Percentiles rank a stretch among this genome's conserved stretches.
Evolutionary conservation across 2,329 filamentous ascomycete species (phyloP).

Genomic region (Aphanocladium album): DNA sequence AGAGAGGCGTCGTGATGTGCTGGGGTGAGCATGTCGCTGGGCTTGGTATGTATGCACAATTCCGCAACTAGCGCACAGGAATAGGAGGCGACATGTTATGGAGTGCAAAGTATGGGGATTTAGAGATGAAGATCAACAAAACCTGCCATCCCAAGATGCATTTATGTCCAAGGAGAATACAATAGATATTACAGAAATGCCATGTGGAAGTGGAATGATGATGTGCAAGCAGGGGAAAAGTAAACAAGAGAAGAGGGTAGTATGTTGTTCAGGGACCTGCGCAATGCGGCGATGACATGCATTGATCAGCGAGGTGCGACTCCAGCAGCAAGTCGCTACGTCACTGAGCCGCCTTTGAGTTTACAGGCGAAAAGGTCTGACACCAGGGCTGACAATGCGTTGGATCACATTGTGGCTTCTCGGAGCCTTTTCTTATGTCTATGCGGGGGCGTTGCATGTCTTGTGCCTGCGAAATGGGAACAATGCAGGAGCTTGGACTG

Average conservation of each 20-base stretch:
- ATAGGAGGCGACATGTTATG: not conserved
- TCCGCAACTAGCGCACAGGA: not conserved
- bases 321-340: not conserved
- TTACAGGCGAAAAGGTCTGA: not conserved
- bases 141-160: constrained; percentile 13
- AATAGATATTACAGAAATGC: too few species aligned
- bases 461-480: not conserved
- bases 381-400: not conserved
- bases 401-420: not conserved
- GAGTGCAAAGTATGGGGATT: not conserved
- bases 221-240: not conserved
- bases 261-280: not conserved
- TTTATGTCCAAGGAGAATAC: constrained; percentile 14
- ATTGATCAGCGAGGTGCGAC: not conserved
- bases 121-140: constrained; percentile 22
- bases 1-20: not conserved
- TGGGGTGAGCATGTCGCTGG: not conserved
- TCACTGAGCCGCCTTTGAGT: not conserved
- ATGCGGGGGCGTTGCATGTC: not conserved
- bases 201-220: constrained; percentile 1
- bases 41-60: not conserved
- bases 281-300: not conserved
- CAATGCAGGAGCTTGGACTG: constrained; percentile 3
- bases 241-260: not conserved
- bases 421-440: not conserved